Conservation (phyloP, 139 green algal genomes). For the Picochlorum sp. region DNA sequence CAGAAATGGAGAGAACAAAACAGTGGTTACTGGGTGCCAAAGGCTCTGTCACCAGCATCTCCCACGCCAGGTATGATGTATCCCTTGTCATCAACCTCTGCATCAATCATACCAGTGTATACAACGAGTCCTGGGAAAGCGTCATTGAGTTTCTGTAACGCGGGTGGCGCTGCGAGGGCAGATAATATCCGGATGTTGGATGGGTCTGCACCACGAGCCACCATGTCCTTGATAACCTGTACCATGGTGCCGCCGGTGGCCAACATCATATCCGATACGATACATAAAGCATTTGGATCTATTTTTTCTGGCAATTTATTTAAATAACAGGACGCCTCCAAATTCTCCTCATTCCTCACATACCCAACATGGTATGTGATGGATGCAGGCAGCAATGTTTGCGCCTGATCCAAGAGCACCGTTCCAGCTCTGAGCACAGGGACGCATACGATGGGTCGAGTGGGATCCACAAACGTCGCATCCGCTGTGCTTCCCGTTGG, state of each 20-base stretch:
- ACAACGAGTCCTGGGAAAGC: conserved; percentile 65
- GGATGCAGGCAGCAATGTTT: conserved; percentile 58
- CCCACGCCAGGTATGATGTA: conserved; percentile 91
- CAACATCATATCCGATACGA: conserved; percentile 85
- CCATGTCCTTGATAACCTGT: conserved; percentile 64
- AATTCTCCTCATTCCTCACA: conserved; percentile 73
- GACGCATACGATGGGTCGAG: conserved; percentile 79
- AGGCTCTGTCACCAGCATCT: conserved; percentile 84
- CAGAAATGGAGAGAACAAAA: too few relatives aligned
- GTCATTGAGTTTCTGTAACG: conserved; percentile 67
- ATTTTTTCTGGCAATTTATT: conserved; percentile 87
- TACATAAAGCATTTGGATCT: conserved; percentile 53
- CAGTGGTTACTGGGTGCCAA: conserved; percentile 41
- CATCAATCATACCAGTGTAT: conserved; percentile 86
- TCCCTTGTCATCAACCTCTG: conserved; percentile 80
- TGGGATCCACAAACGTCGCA: conserved; percentile 69
- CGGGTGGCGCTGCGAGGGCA: conserved; percentile 66
- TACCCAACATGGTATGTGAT: conserved; percentile 88
- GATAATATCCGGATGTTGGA: conserved; percentile 65
- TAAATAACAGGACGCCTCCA: conserved; percentile 77
- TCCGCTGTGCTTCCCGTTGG: conserved; percentile 72
- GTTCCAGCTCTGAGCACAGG: conserved; percentile 84
- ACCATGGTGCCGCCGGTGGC: conserved; percentile 77
- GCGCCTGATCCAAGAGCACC: conserved; percentile 74
- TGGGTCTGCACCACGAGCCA: conserved; percentile 54